Evolutionary conservation across 2,329 filamentous ascomycete species (phyloP).

Genomic region (Cryphonectria japonica): DNA sequence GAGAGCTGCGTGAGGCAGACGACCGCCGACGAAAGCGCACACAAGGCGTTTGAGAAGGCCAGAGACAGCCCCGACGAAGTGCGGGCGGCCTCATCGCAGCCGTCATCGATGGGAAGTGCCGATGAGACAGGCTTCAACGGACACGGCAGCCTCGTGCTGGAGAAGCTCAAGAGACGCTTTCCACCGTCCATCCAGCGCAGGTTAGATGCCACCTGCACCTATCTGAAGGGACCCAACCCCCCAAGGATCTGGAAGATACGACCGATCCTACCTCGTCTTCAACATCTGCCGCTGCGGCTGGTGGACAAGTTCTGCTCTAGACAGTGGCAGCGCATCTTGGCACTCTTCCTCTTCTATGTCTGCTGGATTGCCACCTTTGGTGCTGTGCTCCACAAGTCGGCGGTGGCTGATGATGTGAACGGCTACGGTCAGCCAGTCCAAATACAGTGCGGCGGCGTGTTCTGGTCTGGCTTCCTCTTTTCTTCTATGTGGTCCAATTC

Average conservation of each 20-base stretch:
- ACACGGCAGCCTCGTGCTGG: slow-evolving; percentile 1
- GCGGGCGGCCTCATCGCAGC: slow-evolving; percentile 11
- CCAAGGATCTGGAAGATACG: slow-evolving; percentile 23
- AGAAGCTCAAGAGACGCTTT: slow-evolving; percentile 13
- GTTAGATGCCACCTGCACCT: slow-evolving; percentile 1
- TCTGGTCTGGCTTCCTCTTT: slow-evolving; percentile 18
- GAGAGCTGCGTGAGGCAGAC: slow-evolving; percentile 21
- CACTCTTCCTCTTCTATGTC: slow-evolving; percentile 24
- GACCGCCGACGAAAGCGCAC: slow-evolving; percentile 1
- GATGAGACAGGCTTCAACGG: neutral
- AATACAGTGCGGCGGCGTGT: slow-evolving; percentile 19
- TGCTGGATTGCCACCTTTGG: slow-evolving; percentile 27
- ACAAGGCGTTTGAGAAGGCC: neutral
- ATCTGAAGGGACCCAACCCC: slow-evolving; percentile 18
- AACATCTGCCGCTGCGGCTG: slow-evolving; percentile 26
- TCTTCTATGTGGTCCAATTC: neutral
- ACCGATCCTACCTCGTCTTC: slow-evolving; percentile 24
- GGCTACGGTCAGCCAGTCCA: slow-evolving; percentile 22
- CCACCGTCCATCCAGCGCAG: slow-evolving; percentile 10
- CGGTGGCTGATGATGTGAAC: slow-evolving; percentile 19
- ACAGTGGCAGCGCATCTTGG: slow-evolving; percentile 21
- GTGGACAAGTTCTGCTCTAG: slow-evolving; percentile 20
- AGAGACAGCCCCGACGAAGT: slow-evolving; percentile 14
- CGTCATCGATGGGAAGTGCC: slow-evolving; percentile 8
- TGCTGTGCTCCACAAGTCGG: slow-evolving; percentile 23